Evolutionary conservation across 139 green algal genomes (phyloP), one percentile per base, ranked within the genome.

Genomic region (Auxenochlorella protothecoides): DNA sequence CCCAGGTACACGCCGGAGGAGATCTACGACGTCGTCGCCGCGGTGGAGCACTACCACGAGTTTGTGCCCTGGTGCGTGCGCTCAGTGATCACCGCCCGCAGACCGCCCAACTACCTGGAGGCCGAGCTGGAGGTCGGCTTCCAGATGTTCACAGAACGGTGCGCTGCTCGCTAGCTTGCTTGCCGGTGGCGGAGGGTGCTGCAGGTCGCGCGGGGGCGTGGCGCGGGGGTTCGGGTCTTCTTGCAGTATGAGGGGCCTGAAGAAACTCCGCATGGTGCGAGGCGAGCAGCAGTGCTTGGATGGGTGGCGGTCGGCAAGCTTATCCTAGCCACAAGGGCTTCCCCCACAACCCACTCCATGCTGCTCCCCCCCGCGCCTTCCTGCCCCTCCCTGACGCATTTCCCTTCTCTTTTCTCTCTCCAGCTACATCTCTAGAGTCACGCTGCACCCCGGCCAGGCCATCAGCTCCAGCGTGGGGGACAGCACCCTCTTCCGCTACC

Each of bases 51-150:
- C 53, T 97, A 97, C 73, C 52, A 81, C 51, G 69, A 90, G 64
- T 97, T 97, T 81, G 89, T 97, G 55, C 92, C 92, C 3, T 97
- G 91, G 89, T 97, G 92, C 72, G 72, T 83, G 63, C 68, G 69
- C 11, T 92, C 83, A 0, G 68, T 69, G 3, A 76, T 97, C 13
- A 54, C 63, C 13, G 54, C 59, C 51, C 71, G 72, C 6, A 65
- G 55, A 27, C 64, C 68, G n/a, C 57, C 69, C 7, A 11, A 62
- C 54, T 89, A 91, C 68, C 74, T 97, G 66, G 91, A 97, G 63
- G 92, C 92, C 5, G 92, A 97, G 83, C 85, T 97, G 15, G 89
- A 96, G 73, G 87, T 97, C 3, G 92, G 92, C 15, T 97, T 97
- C 72, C 88, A 91, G 72, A 66, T 93, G 7, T 90, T 95, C 76